A percentile compares a stretch with the other conserved stretches of the same genome.
These are phyloP conservation scores for Metarhizium album DNA, from an alignment of 2,329 filamentous ascomycete species.

Conservation along the genomic window DNA sequence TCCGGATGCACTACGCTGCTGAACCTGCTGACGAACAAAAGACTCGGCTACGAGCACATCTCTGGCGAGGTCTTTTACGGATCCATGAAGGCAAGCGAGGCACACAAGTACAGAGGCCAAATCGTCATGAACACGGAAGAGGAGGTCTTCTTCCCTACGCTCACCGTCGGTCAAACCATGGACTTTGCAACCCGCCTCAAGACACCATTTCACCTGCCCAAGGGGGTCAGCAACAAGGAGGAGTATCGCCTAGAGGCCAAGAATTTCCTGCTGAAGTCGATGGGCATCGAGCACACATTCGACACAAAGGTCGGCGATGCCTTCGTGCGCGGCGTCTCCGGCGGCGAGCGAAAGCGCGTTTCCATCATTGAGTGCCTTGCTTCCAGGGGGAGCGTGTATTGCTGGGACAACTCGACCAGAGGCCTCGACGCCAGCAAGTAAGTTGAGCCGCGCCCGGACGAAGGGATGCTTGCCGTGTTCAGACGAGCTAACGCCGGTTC, in stretches of 20 bases:
- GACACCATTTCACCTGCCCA: conserved; percentile 36
- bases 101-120: conserved; percentile 42
- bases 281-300: conserved; percentile 43
- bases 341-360: conserved; percentile 59
- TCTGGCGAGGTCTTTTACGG: conserved; percentile 49
- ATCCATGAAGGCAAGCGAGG: conserved; percentile 34
- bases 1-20: conserved; percentile 62
- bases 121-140: conserved; percentile 65
- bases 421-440: conserved; percentile 53
- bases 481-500: too few relatives aligned
- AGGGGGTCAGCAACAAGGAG: conserved; percentile 28
- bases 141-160: conserved; percentile 50
- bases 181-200: conserved; percentile 57
- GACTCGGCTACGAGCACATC: conserved; percentile 47
- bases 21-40: conserved; percentile 56
- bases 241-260: conserved; percentile 35
- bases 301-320: conserved; percentile 60
- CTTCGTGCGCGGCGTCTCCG: conserved; percentile 54
- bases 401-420: conserved; percentile 58
- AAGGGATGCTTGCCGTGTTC: too few relatives aligned
- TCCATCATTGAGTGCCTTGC: conserved; percentile 56
- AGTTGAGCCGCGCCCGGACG: too few relatives aligned
- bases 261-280: conserved; percentile 27
- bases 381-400: conserved; percentile 46
- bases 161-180: conserved; percentile 62